Percentiles rank a stretch among this genome's conserved stretches.
phyloP scores from a whole-genome alignment of 129 eudicot species.

The Centrapalus pauciflorus region DNA sequence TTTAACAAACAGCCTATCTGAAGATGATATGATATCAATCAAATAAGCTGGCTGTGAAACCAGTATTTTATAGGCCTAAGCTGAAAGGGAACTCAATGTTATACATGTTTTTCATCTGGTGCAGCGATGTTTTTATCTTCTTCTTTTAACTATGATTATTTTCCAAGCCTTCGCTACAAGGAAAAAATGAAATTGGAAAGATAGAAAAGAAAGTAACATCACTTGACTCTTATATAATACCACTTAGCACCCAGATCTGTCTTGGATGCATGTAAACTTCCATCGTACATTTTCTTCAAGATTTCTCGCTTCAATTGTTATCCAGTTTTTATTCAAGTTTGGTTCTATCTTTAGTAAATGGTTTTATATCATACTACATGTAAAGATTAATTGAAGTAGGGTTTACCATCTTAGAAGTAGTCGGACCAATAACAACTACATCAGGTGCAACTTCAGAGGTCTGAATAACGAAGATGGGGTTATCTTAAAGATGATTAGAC shows the following conservation, averaged over 20 bases:
- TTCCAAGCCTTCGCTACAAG: too few species aligned
- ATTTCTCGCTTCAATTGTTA: neutral
- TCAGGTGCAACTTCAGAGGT: neutral
- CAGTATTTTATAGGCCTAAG: neutral
- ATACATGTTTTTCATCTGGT: neutral
- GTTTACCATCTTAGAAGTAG: neutral
- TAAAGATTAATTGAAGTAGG: neutral
- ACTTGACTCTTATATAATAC: neutral
- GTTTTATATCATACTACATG: slow-evolving; percentile 11
- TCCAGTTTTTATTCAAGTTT: neutral
- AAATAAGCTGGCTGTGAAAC: neutral
- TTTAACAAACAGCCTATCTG: neutral
- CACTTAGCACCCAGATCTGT: slow-evolving; percentile 5
- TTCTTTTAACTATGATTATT: neutral
- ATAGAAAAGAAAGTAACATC: neutral
- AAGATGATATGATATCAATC: neutral
- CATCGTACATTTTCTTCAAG: neutral
- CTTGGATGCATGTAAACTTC: neutral
- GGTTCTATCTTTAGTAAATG: neutral
- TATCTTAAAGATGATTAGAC: neutral
- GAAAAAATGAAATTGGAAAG: too few species aligned
- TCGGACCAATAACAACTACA: neutral
- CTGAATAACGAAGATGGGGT: neutral
- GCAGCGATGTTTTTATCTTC: neutral
- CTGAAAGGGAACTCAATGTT: neutral